Conservation (phyloP, 2,329 filamentous ascomycete species). For the Penicillium digitatum region DNA sequence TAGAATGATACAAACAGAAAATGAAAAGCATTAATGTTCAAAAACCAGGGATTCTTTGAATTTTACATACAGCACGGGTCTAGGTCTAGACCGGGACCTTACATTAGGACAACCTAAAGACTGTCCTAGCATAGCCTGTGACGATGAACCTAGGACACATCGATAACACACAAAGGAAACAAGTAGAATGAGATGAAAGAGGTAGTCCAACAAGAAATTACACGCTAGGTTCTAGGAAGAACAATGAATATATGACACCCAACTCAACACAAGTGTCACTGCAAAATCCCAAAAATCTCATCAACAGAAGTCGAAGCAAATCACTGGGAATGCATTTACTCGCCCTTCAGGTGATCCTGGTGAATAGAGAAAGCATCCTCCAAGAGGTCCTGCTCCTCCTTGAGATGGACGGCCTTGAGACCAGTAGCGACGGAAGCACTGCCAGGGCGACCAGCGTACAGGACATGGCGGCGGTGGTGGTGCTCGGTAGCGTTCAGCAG, state of each 20-base stretch:
- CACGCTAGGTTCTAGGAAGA: constrained; percentile 28
- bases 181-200: constrained; percentile 21
- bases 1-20: neutral
- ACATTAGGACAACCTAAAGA: constrained; percentile 4
- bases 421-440: constrained; percentile 93
- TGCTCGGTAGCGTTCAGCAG: constrained; percentile 87
- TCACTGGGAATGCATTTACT: constrained; percentile 42
- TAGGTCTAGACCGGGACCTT: constrained; percentile 27
- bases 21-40: neutral
- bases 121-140: constrained; percentile 9
- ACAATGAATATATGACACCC: constrained; percentile 25
- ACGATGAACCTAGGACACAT: constrained; percentile 20
- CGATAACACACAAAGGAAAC: constrained; percentile 27
- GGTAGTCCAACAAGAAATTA: constrained; percentile 27
- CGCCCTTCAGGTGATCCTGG: constrained; percentile 64
- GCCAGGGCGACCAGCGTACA: constrained; percentile 92
- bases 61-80: constrained; percentile 25
- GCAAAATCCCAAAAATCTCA: constrained; percentile 3
- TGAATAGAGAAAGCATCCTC: constrained; percentile 60
- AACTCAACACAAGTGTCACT: constrained; percentile 15
- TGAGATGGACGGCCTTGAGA: constrained; percentile 78
- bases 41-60: constrained; percentile 16
- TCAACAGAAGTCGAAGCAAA: constrained; percentile 3
- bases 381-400: constrained; percentile 86
- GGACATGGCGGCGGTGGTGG: constrained; percentile 88